These are phyloP conservation scores for Lecanicillium sp. DNA, from an alignment of 2,329 filamentous ascomycete genomes.

Conservation along the genomic window DNA sequence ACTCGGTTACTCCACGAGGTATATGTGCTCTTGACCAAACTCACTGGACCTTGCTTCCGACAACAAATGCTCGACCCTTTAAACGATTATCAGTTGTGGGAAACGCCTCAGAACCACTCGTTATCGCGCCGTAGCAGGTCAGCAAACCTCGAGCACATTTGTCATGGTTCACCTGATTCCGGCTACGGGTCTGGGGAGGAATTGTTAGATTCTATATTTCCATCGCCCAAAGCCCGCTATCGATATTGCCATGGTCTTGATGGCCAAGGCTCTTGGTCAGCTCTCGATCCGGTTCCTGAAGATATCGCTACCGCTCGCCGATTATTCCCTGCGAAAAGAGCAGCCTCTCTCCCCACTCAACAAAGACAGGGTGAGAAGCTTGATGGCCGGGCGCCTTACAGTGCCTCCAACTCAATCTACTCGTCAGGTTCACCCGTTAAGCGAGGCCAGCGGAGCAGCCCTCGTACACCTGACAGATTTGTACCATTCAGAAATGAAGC, in stretches of 20 bases:
- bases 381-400: too few relatives aligned
- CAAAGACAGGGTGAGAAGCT: too few relatives aligned
- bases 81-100: constrained; percentile 2
- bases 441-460: constrained; percentile 5
- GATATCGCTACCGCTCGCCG: too few relatives aligned
- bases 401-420: too few relatives aligned
- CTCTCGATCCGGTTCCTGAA: too few relatives aligned
- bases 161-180: constrained; percentile 15
- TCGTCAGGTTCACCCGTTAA: too few relatives aligned
- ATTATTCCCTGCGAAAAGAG: too few relatives aligned
- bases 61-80: constrained; percentile 1
- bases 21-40: too few relatives aligned
- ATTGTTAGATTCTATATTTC: constrained; percentile 6
- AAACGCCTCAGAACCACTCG: constrained; percentile 2
- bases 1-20: too few relatives aligned
- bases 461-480: constrained; percentile 38
- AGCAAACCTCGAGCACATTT: background rate
- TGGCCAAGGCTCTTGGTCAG: background rate
- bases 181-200: constrained; percentile 21
- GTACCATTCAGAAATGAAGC: constrained; percentile 33
- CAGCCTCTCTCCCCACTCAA: too few relatives aligned
- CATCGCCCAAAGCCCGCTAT: background rate
- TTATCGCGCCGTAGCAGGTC: constrained; percentile 3
- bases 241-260: constrained; percentile 1
- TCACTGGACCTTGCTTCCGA: too few relatives aligned